Conservation (phyloP, 257 asterid genomes). For the Leptodermis oblonga region DNA sequence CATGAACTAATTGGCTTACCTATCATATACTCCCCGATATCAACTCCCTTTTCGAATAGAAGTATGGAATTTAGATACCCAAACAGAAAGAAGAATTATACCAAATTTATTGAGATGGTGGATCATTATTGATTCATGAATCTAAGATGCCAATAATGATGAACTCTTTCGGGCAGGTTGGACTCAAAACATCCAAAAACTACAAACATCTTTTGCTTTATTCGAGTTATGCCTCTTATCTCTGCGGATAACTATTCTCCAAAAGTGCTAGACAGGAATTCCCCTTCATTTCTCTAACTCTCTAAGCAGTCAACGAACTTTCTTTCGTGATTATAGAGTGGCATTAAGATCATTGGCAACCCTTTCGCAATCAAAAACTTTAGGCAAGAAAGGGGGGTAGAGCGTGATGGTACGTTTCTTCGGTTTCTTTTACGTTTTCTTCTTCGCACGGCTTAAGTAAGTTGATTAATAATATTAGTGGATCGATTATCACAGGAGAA, state of each 20-base stretch:
- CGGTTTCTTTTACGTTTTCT: slow-evolving; percentile 12
- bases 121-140: slow-evolving; percentile 1
- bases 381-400: not conserved
- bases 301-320: not conserved
- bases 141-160: not conserved
- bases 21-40: too few relatives aligned
- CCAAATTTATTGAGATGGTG: not conserved
- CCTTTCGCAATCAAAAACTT: slow-evolving; percentile 8
- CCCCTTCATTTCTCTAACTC: not conserved
- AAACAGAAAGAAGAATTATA: too few relatives aligned
- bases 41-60: too few relatives aligned
- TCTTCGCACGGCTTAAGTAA: not conserved
- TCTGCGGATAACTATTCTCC: not conserved
- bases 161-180: not conserved
- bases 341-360: not conserved
- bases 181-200: not conserved
- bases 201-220: not conserved
- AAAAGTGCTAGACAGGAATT: not conserved
- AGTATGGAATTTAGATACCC: too few relatives aligned
- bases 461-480: not conserved
- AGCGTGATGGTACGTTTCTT: not conserved
- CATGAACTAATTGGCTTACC: too few relatives aligned
- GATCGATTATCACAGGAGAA: not conserved
- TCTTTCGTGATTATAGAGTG: slow-evolving; percentile 1
- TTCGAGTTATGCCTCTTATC: not conserved